phyloP scores from a whole-genome alignment of 768 basidiomycete genomes.

The Rhizopogon vinicolor region DNA sequence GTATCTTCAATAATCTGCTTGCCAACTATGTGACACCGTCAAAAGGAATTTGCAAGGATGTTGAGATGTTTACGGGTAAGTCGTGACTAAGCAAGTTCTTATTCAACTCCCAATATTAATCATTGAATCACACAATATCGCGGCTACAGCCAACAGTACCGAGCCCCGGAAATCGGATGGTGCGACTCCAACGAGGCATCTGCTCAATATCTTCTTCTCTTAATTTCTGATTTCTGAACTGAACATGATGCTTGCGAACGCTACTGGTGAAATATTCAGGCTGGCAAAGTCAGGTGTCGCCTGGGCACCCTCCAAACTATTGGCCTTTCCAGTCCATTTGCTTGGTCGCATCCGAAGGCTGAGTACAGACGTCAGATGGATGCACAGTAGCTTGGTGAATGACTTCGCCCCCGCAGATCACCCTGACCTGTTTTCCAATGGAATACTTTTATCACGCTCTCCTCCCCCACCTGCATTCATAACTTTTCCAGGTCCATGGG shows the following conservation, averaged over 20 bases:
- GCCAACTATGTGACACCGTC: neutral
- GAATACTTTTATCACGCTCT: conserved; percentile 2
- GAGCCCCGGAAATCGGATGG: neutral
- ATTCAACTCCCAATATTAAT: neutral
- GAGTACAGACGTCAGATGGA: conserved; percentile 33
- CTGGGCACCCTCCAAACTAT: conserved; percentile 18
- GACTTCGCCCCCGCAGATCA: neutral
- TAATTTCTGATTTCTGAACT: neutral
- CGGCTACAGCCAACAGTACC: no score
- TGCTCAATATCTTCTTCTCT: neutral
- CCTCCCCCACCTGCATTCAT: conserved; percentile 8
- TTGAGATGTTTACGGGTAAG: conserved; percentile 6
- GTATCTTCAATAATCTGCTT: neutral
- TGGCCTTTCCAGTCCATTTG: conserved; percentile 37
- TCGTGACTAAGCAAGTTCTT: conserved; percentile 18
- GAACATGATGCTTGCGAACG: neutral
- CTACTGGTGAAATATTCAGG: neutral
- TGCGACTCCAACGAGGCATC: neutral
- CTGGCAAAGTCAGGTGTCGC: neutral
- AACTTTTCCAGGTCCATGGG: conserved; percentile 57
- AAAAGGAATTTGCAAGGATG: neutral
- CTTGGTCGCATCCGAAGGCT: conserved; percentile 35
- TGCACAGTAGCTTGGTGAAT: conserved; percentile 14
- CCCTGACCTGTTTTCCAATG: conserved; percentile 5
- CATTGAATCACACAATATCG: neutral